Conservation (phyloP, 768 basidiomycete species). For the Boletus rufocinnamomeus region DNA sequence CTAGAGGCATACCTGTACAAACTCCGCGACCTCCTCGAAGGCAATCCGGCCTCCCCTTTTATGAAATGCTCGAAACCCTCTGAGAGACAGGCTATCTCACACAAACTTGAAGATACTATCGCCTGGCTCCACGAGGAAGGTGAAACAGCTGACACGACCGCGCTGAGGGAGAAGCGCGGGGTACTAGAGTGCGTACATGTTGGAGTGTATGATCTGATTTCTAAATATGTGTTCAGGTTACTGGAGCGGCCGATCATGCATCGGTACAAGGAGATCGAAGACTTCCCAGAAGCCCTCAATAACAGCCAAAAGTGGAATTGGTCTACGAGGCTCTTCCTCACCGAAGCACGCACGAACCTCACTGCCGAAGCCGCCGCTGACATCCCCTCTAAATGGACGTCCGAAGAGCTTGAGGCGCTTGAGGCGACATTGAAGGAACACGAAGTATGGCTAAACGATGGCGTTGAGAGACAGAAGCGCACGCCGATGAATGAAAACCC, state of each 20-base stretch:
- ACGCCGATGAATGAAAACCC: conserved; percentile 79
- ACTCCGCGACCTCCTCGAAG: conserved; percentile 77
- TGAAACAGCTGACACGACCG: conserved; percentile 76
- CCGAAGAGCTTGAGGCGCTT: conserved; percentile 80
- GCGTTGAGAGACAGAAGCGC: conserved; percentile 80
- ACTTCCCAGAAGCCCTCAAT: conserved; percentile 81
- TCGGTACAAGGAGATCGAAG: conserved; percentile 87
- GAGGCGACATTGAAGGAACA: conserved; percentile 77
- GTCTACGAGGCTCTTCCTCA: conserved; percentile 84
- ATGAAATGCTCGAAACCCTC: conserved; percentile 75
- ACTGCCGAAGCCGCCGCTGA: conserved; percentile 62
- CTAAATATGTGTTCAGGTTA: conserved; percentile 43
- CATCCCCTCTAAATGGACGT: conserved; percentile 77
- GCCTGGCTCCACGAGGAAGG: conserved; percentile 84
- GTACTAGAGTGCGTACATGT: conserved; percentile 71
- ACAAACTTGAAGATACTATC: conserved; percentile 72
- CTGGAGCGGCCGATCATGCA: conserved; percentile 81
- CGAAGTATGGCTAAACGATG: conserved; percentile 79
- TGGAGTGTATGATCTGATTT: neutral
- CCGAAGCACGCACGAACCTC: conserved; percentile 73
- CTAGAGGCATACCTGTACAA: conserved; percentile 95
- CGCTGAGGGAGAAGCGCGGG: conserved; percentile 73
- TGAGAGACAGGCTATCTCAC: conserved; percentile 69
- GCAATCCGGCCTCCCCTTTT: conserved; percentile 70
- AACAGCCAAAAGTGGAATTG: conserved; percentile 87